A percentile compares a stretch with the other conserved stretches of the same genome.
Conservation (phyloP, 768 basidiomycete species). For the Arthromyces matolae region DNA sequence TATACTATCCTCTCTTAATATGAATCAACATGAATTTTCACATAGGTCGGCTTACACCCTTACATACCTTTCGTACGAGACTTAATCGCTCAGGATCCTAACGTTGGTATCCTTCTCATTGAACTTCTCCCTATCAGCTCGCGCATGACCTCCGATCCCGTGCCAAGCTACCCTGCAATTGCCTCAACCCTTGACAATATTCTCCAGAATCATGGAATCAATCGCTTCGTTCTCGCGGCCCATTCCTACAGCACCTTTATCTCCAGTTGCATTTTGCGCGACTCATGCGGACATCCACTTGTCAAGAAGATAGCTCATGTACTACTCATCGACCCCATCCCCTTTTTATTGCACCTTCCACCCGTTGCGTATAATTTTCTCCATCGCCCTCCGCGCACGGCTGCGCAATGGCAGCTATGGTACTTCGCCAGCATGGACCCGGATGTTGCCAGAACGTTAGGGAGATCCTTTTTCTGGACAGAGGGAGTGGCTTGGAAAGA, state of each 20-base stretch:
- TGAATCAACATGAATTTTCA: too few species aligned
- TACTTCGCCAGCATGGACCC: conserved; percentile 64
- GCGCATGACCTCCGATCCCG: conserved; percentile 49
- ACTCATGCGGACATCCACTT: conserved; percentile 20
- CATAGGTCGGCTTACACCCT: too few species aligned
- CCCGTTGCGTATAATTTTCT: conserved; percentile 64
- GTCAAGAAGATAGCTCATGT: conserved; percentile 36
- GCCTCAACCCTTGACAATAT: conserved; percentile 41
- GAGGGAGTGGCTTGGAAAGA: conserved; percentile 60
- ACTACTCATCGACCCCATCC: conserved; percentile 62
- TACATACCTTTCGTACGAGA: too few species aligned
- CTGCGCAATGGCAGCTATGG: conserved; percentile 60
- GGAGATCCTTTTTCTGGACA: conserved; percentile 63
- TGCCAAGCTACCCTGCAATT: conserved; percentile 39
- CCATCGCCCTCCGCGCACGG: conserved; percentile 46
- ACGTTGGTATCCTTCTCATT: conserved; percentile 54
- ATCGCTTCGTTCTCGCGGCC: conserved; percentile 40
- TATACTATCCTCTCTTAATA: too few species aligned
- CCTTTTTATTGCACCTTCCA: conserved; percentile 59
- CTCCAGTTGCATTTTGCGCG: conserved; percentile 49
- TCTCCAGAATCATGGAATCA: conserved; percentile 38
- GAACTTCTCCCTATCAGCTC: conserved; percentile 60
- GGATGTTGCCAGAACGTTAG: conserved; percentile 56
- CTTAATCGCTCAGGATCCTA: conserved; percentile 38
- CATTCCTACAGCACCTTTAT: conserved; percentile 67